Evolutionary conservation across 1,284 basidiomycete genomes (phyloP).

Genomic region (Cutaneotrichosporon cavernicola): DNA sequence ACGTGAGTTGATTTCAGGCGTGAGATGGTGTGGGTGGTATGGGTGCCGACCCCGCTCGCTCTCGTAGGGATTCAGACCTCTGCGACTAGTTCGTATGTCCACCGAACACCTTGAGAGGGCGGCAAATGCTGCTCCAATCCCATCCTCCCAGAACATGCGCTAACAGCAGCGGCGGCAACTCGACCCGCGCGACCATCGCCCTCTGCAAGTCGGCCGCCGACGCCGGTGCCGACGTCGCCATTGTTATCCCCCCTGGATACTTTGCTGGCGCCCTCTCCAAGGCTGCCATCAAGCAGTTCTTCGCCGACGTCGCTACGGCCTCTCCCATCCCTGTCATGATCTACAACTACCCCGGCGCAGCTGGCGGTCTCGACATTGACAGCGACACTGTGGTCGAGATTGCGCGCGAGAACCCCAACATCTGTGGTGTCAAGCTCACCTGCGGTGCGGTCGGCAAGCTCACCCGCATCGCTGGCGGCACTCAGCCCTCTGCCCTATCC

Average conservation of each 20-base stretch:
- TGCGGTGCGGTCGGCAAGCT: constrained; percentile 89
- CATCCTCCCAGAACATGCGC: neutral
- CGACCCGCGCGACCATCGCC: constrained; percentile 75
- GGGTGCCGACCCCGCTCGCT: too few relatives aligned
- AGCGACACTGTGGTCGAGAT: constrained; percentile 79
- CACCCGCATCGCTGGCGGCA: constrained; percentile 70
- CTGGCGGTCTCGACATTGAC: constrained; percentile 79
- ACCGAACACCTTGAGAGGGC: too few relatives aligned
- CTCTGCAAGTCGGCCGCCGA: constrained; percentile 70
- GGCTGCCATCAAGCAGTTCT: constrained; percentile 74
- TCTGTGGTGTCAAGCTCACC: constrained; percentile 80
- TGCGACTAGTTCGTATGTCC: neutral
- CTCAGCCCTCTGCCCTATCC: constrained; percentile 63
- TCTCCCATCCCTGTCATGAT: constrained; percentile 83
- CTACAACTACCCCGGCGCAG: constrained; percentile 85
- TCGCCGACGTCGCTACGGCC: constrained; percentile 69
- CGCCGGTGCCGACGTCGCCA: constrained; percentile 78
- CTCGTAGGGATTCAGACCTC: too few relatives aligned
- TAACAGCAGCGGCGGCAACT: constrained; percentile 62
- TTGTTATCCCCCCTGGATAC: constrained; percentile 81
- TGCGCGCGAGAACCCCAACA: constrained; percentile 59
- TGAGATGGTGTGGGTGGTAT: neutral
- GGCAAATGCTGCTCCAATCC: too few relatives aligned
- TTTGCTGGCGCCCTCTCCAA: constrained; percentile 70
- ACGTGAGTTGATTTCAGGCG: constrained; percentile 54